Conservation (phyloP, 192 early-diverging fungal genomes). For the Coemansia sp. region DNA sequence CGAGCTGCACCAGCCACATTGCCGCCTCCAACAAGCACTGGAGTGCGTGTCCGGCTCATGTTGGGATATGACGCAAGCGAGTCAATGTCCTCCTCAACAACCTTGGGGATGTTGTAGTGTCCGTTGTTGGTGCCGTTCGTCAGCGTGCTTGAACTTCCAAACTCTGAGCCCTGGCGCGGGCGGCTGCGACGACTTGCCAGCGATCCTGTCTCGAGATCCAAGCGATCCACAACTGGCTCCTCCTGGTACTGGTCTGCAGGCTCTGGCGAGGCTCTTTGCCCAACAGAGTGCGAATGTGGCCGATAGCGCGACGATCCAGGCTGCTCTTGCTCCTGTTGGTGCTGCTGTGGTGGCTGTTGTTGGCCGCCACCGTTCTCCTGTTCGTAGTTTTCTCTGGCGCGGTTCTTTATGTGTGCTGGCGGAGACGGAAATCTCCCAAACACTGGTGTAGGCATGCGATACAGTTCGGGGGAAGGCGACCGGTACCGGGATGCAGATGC, state of each 20-base stretch:
- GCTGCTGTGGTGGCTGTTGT: constrained; percentile 10
- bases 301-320: constrained; percentile 21
- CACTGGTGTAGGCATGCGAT: constrained; percentile 41
- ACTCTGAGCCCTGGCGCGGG: constrained; percentile 32
- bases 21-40: constrained; percentile 41
- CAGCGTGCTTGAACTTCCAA: constrained; percentile 53
- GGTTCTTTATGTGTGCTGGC: constrained; percentile 52
- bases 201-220: constrained; percentile 45
- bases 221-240: constrained; percentile 42
- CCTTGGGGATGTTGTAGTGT: constrained; percentile 43
- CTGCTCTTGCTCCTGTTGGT: constrained; percentile 13
- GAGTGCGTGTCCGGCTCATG: constrained; percentile 25
- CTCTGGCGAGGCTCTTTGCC: constrained; percentile 11
- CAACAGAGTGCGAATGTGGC: constrained; percentile 44
- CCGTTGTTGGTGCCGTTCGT: constrained; percentile 33
- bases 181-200: constrained; percentile 43
- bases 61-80: constrained; percentile 47
- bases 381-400: constrained; percentile 24
- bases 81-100: constrained; percentile 54
- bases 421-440: constrained; percentile 56
- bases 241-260: constrained; percentile 25
- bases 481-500: constrained; percentile 3
- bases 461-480: constrained; percentile 36
- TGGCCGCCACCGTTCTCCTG: constrained; percentile 13
- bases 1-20: background rate